Conservation (phyloP, 192 early-diverging fungal species). For the Pecoramyces ruminantium region DNA sequence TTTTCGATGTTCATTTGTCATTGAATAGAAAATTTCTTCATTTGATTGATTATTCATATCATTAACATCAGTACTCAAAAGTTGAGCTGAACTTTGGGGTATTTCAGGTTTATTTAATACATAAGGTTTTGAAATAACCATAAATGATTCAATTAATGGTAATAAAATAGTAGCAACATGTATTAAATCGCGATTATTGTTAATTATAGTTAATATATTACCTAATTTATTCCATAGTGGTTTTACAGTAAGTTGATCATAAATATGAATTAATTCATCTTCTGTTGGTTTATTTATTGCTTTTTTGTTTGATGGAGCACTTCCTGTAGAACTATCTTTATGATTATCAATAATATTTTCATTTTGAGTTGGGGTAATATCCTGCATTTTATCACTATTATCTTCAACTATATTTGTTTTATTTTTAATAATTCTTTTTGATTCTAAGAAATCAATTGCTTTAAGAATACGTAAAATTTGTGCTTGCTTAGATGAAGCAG, state of each 20-base stretch:
- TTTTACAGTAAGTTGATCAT: constrained; percentile 17
- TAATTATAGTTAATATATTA: constrained; percentile 49
- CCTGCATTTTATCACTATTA: background rate
- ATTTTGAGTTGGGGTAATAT: background rate
- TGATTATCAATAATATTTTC: background rate
- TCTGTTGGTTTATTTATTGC: constrained; percentile 4
- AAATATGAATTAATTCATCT: constrained; percentile 12
- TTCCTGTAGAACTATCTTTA: background rate
- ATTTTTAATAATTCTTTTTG: constrained; percentile 24
- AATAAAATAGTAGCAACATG: constrained; percentile 83
- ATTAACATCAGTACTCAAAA: background rate
- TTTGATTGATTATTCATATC: constrained; percentile 10
- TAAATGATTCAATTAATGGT: constrained; percentile 89
- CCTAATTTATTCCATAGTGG: constrained; percentile 66
- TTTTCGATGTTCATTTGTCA: constrained; percentile 84
- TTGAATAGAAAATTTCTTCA: constrained; percentile 57
- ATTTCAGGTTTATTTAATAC: constrained; percentile 24
- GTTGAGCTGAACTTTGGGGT: constrained; percentile 6
- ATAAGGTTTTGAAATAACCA: constrained; percentile 94
- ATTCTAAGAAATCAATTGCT: constrained; percentile 63
- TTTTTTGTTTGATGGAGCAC: background rate
- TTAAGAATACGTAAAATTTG: constrained; percentile 85
- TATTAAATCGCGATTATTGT: constrained; percentile 59
- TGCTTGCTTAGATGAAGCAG: constrained; percentile 73
- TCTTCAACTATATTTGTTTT: constrained; percentile 16